Evolutionary conservation across 345 rosid species (phyloP).

Genomic region (Nephelium lappaceum): DNA sequence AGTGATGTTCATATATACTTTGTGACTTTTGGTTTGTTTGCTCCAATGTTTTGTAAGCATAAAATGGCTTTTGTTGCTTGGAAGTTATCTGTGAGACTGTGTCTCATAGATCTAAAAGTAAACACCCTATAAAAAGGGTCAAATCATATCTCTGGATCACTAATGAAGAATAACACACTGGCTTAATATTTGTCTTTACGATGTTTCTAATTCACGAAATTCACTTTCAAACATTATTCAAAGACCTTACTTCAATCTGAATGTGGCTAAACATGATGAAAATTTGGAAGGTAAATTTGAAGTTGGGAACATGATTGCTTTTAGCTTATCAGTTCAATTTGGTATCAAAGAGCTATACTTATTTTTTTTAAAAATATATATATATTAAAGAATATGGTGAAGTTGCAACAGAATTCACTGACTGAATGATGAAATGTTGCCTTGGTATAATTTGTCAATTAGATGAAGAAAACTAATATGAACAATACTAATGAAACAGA

Average conservation of each 20-base stretch:
- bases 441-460: neutral
- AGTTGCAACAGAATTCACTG: too few species aligned
- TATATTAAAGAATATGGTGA: neutral
- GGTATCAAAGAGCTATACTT: neutral
- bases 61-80: neutral
- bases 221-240: neutral
- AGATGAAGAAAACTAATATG: neutral
- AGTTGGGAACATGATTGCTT: neutral
- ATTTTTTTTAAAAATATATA: too few species aligned
- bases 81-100: neutral
- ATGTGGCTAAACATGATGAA: neutral
- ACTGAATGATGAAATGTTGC: neutral
- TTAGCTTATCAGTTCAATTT: neutral
- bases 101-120: neutral
- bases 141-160: neutral
- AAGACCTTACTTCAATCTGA: neutral
- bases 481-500: neutral
- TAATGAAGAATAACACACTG: neutral
- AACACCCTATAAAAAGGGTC: neutral
- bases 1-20: too few species aligned
- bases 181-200: neutral
- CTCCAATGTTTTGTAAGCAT: neutral
- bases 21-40: too few species aligned
- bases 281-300: neutral
- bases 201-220: neutral